Conservation (phyloP, 2,329 filamentous ascomycete genomes). For the Hymenoscyphus albidus region DNA sequence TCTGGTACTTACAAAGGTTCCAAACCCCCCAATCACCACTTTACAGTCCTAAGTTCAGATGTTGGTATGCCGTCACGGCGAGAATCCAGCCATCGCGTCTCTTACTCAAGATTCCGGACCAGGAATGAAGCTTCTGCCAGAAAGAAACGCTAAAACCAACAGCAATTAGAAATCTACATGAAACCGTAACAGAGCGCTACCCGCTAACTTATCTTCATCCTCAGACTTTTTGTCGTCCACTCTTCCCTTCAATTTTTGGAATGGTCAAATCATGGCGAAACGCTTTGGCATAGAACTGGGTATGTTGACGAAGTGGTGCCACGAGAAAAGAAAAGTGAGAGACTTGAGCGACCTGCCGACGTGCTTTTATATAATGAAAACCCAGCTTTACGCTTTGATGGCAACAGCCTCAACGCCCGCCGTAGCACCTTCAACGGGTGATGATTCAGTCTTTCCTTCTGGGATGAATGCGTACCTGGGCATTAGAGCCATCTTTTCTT, state of each 20-base stretch:
- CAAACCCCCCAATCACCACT: conserved; percentile 10
- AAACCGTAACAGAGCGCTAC: conserved; percentile 21
- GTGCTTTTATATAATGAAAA: conserved; percentile 9
- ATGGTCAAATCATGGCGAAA: background rate
- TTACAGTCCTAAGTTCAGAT: conserved; percentile 2
- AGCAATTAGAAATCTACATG: conserved; percentile 19
- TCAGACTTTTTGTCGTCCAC: conserved; percentile 10
- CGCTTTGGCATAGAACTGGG: background rate
- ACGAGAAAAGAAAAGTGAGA: conserved; percentile 20
- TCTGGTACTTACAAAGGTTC: conserved; percentile 33
- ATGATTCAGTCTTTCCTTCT: conserved; percentile 36
- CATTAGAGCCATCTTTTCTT: conserved; percentile 82
- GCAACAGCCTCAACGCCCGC: conserved; percentile 26
- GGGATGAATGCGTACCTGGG: conserved; percentile 69
- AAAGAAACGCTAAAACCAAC: conserved; percentile 26
- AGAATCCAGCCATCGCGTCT: conserved; percentile 3
- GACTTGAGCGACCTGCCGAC: conserved; percentile 24
- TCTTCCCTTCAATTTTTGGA: background rate
- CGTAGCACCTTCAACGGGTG: conserved; percentile 28
- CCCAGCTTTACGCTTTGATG: conserved; percentile 22
- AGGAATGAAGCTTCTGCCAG: conserved; percentile 1
- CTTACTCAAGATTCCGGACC: conserved; percentile 22
- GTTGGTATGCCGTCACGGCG: background rate
- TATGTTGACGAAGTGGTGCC: background rate
- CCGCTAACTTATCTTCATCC: conserved; percentile 32